phyloP scores from a whole-genome alignment of 352 stramenopile genomes.

The Vaucheria bursata region DNA sequence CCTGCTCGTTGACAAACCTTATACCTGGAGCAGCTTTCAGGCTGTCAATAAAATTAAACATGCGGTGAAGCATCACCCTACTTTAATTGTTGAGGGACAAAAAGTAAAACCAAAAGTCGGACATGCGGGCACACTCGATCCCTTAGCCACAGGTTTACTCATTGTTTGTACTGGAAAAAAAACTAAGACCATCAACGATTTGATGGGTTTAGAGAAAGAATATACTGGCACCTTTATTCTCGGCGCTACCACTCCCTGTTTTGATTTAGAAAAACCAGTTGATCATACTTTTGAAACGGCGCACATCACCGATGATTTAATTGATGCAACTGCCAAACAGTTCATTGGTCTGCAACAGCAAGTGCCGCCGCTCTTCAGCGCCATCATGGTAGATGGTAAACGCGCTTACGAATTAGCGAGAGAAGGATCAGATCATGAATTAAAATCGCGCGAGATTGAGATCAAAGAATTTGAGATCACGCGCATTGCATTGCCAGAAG shows the following conservation, averaged over 20 bases:
- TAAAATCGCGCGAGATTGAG: not conserved
- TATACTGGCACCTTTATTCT: not conserved
- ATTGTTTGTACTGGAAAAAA: constrained; percentile 1
- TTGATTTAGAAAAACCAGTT: not conserved
- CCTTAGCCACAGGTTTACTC: not conserved
- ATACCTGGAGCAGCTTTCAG: not conserved
- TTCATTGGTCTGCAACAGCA: not conserved
- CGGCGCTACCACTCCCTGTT: not conserved
- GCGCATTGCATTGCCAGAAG: not conserved
- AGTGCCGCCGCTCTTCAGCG: not conserved
- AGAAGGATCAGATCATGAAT: not conserved
- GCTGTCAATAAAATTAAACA: not conserved
- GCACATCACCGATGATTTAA: not conserved
- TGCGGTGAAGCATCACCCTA: not conserved
- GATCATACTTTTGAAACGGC: not conserved
- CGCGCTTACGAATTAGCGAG: not conserved
- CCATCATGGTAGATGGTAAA: not conserved
- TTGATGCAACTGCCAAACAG: not conserved
- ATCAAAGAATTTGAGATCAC: constrained; percentile 1
- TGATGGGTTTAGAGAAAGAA: not conserved
- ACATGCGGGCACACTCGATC: not conserved
- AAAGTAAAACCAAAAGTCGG: not conserved
- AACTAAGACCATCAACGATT: not conserved
- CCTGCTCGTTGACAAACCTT: not conserved
- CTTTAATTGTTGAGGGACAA: not conserved